Percentiles rank a stretch among this genome's conserved stretches.
Conservation (phyloP, 768 basidiomycete genomes). For the Termitomyces heimii region DNA sequence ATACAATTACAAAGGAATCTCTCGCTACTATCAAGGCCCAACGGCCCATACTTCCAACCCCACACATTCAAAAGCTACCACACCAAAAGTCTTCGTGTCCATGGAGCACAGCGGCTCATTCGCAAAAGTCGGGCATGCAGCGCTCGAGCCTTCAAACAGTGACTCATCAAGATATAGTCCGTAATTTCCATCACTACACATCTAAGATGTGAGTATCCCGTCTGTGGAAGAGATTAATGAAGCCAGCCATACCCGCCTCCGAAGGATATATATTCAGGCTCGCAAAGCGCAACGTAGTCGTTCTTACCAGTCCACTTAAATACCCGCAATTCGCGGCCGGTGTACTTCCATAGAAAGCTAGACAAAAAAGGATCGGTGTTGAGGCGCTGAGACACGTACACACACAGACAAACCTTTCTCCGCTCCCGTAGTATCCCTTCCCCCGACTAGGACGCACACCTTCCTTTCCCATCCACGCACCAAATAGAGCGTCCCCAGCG, state of each 20-base stretch:
- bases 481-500: slow-evolving; percentile 61
- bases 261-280: slow-evolving; percentile 74
- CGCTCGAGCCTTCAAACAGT: slow-evolving; percentile 79
- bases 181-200: slow-evolving; percentile 74
- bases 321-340: slow-evolving; percentile 43
- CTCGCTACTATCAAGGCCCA: slow-evolving; percentile 28
- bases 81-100: slow-evolving; percentile 39
- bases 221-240: background rate
- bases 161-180: slow-evolving; percentile 84
- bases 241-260: slow-evolving; percentile 75
- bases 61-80: slow-evolving; percentile 80
- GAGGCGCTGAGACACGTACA: background rate
- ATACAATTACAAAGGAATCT: background rate
- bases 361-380: background rate
- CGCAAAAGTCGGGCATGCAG: slow-evolving; percentile 78
- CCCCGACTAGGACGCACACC: slow-evolving; percentile 54
- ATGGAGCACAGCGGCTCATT: slow-evolving; percentile 75
- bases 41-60: slow-evolving; percentile 91
- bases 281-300: slow-evolving; percentile 85
- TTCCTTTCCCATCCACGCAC: slow-evolving; percentile 81
- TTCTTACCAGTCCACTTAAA: slow-evolving; percentile 88
- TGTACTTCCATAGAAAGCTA: slow-evolving; percentile 77
- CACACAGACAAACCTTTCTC: slow-evolving; percentile 64
- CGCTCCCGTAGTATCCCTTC: slow-evolving; percentile 77
- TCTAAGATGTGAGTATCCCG: background rate